Conservation (phyloP, 371 early-diverging fungal genomes). For the Apophysomyces sp. region DNA sequence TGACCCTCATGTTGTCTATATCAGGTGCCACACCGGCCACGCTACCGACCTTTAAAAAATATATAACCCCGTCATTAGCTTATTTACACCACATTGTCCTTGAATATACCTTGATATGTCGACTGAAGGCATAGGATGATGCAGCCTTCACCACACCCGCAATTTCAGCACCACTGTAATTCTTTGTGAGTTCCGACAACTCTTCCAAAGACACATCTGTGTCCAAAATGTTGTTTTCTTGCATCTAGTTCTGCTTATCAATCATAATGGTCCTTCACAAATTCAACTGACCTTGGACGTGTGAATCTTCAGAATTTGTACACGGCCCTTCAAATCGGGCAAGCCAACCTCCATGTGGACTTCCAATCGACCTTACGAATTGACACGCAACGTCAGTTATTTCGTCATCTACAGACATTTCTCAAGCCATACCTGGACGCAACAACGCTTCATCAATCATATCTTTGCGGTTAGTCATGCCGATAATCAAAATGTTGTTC, state of each 20-base stretch:
- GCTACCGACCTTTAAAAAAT: slow-evolving; percentile 58
- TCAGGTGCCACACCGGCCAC: slow-evolving; percentile 79
- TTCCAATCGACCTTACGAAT: slow-evolving; percentile 91
- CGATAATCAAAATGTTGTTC: slow-evolving; percentile 96
- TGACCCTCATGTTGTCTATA: slow-evolving; percentile 87
- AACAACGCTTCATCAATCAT: slow-evolving; percentile 98
- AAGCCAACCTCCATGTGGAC: slow-evolving; percentile 96
- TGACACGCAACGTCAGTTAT: no score
- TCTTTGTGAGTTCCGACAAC: slow-evolving; percentile 93
- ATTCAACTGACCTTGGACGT: slow-evolving; percentile 64
- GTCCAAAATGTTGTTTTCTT: slow-evolving; percentile 82
- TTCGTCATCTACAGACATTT: slow-evolving; percentile 3
- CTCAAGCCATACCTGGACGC: slow-evolving; percentile 72
- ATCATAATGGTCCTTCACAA: neutral
- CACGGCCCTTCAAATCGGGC: slow-evolving; percentile 91
- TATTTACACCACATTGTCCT: neutral
- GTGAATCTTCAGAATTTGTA: slow-evolving; percentile 95
- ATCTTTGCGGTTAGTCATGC: slow-evolving; percentile 99
- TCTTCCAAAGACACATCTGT: slow-evolving; percentile 89
- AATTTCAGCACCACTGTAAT: slow-evolving; percentile 99
- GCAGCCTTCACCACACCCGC: slow-evolving; percentile 97
- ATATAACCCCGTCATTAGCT: neutral
- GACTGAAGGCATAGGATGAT: slow-evolving; percentile 98
- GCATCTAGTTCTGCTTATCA: slow-evolving; percentile 62
- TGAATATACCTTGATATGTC: slow-evolving; percentile 84